Conservation (phyloP, 495 filamentous ascomycete genomes). For the Aspergillus wentii region DNA sequence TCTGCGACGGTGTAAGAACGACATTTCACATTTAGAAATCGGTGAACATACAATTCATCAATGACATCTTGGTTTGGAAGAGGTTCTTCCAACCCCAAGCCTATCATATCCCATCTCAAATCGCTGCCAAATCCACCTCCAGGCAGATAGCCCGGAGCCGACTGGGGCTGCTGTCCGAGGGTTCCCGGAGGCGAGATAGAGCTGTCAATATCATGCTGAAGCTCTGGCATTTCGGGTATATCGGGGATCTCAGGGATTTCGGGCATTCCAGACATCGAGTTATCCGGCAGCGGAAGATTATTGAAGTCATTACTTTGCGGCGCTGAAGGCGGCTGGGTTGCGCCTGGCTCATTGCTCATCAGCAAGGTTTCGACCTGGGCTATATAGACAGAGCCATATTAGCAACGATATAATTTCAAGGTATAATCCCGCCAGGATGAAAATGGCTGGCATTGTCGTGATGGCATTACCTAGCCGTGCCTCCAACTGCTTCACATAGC, state of each 20-base stretch:
- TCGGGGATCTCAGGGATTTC: conserved; percentile 19
- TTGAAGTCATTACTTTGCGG: conserved; percentile 19
- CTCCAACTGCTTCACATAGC: conserved; percentile 96
- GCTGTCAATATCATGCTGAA: conserved; percentile 16
- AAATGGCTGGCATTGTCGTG: conserved; percentile 9
- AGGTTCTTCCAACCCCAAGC: conserved; percentile 87
- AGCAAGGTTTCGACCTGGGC: conserved; percentile 93
- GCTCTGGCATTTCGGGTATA: conserved; percentile 21
- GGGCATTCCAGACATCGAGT: conserved; percentile 14
- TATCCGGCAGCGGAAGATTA: conserved; percentile 19
- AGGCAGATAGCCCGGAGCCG: conserved; percentile 14
- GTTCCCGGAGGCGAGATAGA: conserved; percentile 19
- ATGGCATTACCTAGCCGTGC: conserved; percentile 91
- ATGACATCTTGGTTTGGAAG: conserved; percentile 82
- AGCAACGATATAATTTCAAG: no score
- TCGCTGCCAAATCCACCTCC: conserved; percentile 17
- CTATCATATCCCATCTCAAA: conserved; percentile 89
- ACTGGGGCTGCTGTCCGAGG: conserved; percentile 23
- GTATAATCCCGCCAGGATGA: no score
- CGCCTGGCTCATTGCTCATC: conserved; percentile 52
- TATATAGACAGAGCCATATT: conserved; percentile 27
- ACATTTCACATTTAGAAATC: not conserved
- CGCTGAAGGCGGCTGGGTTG: conserved; percentile 9
- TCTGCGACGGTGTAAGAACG: conserved; percentile 23
- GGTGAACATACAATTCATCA: conserved; percentile 73